Conservation (phyloP, 2,329 filamentous ascomycete species). For the Nectriaceae sp. region DNA sequence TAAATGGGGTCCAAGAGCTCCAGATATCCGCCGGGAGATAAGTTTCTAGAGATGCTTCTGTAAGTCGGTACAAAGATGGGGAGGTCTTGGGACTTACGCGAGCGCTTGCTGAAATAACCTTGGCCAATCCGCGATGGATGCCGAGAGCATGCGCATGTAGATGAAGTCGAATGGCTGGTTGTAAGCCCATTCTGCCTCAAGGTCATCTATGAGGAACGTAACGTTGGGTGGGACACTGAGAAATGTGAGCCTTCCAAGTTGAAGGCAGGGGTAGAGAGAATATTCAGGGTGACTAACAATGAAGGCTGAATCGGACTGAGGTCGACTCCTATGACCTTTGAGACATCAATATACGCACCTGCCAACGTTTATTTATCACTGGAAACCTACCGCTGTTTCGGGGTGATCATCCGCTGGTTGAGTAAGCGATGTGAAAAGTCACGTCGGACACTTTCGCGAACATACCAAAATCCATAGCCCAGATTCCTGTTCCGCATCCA, state of each 20-base stretch:
- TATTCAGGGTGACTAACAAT: conserved; percentile 14
- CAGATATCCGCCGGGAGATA: conserved; percentile 25
- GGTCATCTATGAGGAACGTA: conserved; percentile 26
- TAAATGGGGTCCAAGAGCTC: conserved; percentile 21
- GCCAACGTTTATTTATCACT: too few relatives aligned
- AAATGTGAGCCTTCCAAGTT: background rate
- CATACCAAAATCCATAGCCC: conserved; percentile 17
- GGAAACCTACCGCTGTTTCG: conserved; percentile 8
- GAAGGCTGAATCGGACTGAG: conserved; percentile 18
- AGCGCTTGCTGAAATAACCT: conserved; percentile 23
- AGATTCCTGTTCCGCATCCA: conserved; percentile 17
- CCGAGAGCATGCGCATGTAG: conserved; percentile 26
- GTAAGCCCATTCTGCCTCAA: conserved; percentile 29
- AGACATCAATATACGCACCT: background rate
- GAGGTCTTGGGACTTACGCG: too few relatives aligned
- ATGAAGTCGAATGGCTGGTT: conserved; percentile 27
- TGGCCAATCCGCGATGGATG: conserved; percentile 18
- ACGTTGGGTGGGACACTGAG: conserved; percentile 22
- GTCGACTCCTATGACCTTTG: conserved; percentile 17
- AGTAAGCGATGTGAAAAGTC: too few relatives aligned
- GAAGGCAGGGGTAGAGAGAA: too few relatives aligned
- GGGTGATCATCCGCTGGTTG: conserved; percentile 16
- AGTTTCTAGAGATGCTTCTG: conserved; percentile 19
- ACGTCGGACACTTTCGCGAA: too few relatives aligned
- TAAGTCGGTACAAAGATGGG: too few relatives aligned